phyloP scores from a whole-genome alignment of 2,329 filamentous ascomycete species.

The Cordyceps militaris region DNA sequence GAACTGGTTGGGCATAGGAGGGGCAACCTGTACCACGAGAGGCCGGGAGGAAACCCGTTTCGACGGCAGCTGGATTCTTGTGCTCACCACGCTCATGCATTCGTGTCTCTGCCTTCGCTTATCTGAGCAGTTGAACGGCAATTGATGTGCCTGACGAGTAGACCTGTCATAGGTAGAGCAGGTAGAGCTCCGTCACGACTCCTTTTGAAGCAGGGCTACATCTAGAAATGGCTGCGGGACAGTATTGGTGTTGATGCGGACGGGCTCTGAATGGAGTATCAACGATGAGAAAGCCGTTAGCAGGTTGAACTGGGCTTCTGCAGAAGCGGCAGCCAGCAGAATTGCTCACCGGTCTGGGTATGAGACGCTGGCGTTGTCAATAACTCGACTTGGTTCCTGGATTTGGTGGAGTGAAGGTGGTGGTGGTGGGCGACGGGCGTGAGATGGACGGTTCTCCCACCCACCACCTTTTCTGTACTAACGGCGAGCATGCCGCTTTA shows the following conservation, averaged over 20 bases:
- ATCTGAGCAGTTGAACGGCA: not conserved
- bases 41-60: not conserved
- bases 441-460: no score
- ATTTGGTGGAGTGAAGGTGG: conserved; percentile 12
- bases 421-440: conserved; percentile 2
- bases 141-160: not conserved
- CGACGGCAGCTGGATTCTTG: not conserved
- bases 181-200: not conserved
- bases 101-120: not conserved
- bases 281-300: conserved; percentile 6
- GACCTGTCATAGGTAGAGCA: not conserved
- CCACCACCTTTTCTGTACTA: no score
- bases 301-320: not conserved
- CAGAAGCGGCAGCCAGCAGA: not conserved
- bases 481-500: no score
- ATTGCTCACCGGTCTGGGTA: conserved; percentile 13
- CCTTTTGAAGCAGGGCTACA: conserved; percentile 13
- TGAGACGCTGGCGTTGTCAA: conserved; percentile 13
- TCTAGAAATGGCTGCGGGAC: conserved; percentile 19
- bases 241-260: conserved; percentile 17
- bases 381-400: conserved; percentile 9
- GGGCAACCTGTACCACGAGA: not conserved
- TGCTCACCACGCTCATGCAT: not conserved
- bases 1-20: not conserved
- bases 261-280: conserved; percentile 8